Evolutionary conservation across 768 basidiomycete genomes (phyloP).

Genomic region (Albatrellus ellisii): DNA sequence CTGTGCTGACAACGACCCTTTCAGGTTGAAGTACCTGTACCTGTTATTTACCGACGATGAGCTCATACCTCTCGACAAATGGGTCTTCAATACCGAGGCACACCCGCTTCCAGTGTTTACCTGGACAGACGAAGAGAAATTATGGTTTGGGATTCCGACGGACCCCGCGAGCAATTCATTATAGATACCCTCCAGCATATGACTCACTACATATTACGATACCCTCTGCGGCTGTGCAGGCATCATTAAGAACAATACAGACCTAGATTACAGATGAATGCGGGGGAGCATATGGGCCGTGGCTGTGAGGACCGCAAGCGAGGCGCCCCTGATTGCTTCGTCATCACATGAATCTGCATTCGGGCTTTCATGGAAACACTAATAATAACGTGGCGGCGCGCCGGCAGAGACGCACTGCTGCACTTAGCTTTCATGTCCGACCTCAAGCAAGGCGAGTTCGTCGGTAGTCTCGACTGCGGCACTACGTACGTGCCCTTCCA

Average conservation of each 20-base stretch:
- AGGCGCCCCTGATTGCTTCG: too few relatives aligned
- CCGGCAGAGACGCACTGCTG: not conserved
- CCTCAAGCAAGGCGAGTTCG: constrained; percentile 63
- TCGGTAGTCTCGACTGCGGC: constrained; percentile 89
- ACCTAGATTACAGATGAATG: too few relatives aligned
- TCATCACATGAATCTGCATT: too few relatives aligned
- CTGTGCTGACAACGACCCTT: not conserved
- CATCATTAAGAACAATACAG: too few relatives aligned
- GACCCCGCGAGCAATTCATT: not conserved
- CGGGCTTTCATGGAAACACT: too few relatives aligned
- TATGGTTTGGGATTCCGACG: constrained; percentile 22
- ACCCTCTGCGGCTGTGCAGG: too few relatives aligned
- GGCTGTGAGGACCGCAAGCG: too few relatives aligned
- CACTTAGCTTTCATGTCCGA: constrained; percentile 18
- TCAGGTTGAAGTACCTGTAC: constrained; percentile 56
- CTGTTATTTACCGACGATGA: constrained; percentile 56
- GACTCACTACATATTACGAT: not conserved
- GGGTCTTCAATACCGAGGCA: constrained; percentile 41
- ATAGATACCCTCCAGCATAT: not conserved
- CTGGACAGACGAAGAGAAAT: constrained; percentile 41
- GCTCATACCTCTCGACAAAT: constrained; percentile 31
- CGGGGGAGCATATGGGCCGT: too few relatives aligned
- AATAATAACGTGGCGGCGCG: too few relatives aligned
- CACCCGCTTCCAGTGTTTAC: constrained; percentile 63
- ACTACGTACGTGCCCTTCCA: constrained; percentile 57